These are phyloP conservation scores for Diplodia scrobiculata DNA, from an alignment of 2,329 filamentous ascomycete genomes.

Conservation along the genomic window DNA sequence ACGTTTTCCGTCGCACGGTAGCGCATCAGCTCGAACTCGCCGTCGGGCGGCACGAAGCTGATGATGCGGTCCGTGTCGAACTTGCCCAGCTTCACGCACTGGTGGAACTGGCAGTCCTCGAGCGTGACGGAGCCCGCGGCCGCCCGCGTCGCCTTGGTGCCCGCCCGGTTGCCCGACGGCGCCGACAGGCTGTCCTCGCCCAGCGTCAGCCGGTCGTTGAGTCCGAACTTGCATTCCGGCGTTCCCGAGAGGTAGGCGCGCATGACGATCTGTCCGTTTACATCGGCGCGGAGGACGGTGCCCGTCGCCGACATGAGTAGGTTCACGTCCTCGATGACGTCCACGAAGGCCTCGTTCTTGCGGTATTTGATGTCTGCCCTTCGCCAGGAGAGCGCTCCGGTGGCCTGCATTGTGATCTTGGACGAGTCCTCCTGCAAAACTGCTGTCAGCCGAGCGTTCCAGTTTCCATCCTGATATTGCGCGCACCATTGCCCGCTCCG, in stretches of 20 bases:
- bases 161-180: constrained; percentile 72
- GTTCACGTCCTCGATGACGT: constrained; percentile 99
- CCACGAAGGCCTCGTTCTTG: constrained; percentile 99
- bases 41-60: constrained; percentile 93
- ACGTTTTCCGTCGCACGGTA: constrained; percentile 98
- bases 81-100: constrained; percentile 95
- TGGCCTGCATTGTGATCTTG: constrained; percentile 99
- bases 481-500: constrained; percentile 67
- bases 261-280: constrained; percentile 98
- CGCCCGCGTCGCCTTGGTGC: constrained; percentile 88
- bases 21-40: constrained; percentile 97
- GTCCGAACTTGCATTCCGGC: constrained; percentile 97
- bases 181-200: constrained; percentile 64
- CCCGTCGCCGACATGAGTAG: constrained; percentile 98
- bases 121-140: constrained; percentile 93
- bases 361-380: constrained; percentile 97
- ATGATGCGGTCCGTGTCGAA: constrained; percentile 97
- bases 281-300: constrained; percentile 90
- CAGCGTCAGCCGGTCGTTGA: constrained; percentile 92
- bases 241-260: constrained; percentile 95
- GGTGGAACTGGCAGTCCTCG: constrained; percentile 98
- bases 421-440: constrained; percentile 74
- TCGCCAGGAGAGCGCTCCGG: constrained; percentile 93
- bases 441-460: constrained; percentile 31
- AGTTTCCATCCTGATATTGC: not conserved